Evolutionary conservation across 2,329 filamentous ascomycete species (phyloP).

Genomic region (Hypoxylon sp.): DNA sequence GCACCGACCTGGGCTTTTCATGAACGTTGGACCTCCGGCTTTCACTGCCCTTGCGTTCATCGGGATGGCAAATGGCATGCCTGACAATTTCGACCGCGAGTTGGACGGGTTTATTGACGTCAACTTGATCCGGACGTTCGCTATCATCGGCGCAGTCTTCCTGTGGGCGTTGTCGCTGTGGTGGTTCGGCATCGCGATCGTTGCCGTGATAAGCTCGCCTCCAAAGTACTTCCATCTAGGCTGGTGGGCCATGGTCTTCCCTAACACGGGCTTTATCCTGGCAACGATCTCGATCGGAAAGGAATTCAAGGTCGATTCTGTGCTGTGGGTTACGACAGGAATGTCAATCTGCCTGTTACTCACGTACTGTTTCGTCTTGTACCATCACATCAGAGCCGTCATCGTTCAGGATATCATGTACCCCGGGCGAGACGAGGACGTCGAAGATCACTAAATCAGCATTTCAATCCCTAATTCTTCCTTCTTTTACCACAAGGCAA

Average conservation of each 20-base stretch:
- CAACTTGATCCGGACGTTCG: constrained; percentile 62
- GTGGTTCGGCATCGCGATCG: constrained; percentile 68
- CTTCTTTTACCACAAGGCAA: constrained; percentile 12
- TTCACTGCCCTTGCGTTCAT: constrained; percentile 80
- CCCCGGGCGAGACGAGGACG: constrained; percentile 68
- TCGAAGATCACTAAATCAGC: constrained; percentile 61
- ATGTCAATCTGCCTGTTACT: constrained; percentile 64
- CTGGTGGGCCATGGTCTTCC: constrained; percentile 76
- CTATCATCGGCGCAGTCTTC: constrained; percentile 67
- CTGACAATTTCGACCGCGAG: constrained; percentile 62
- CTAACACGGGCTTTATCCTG: constrained; percentile 72
- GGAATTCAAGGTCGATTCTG: constrained; percentile 61
- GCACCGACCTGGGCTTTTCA: constrained; percentile 79
- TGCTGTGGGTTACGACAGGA: constrained; percentile 65
- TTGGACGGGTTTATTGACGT: constrained; percentile 62
- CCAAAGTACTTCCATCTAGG: constrained; percentile 71
- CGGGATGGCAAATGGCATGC: constrained; percentile 73
- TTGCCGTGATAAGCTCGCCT: constrained; percentile 63
- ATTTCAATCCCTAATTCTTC: constrained; percentile 10
- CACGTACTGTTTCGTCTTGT: constrained; percentile 62
- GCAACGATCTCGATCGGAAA: constrained; percentile 69
- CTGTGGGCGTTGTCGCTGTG: constrained; percentile 75
- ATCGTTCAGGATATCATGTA: constrained; percentile 70
- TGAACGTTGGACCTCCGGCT: constrained; percentile 80
- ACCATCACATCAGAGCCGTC: constrained; percentile 63